Evolutionary conservation across 257 asterid genomes (phyloP), one percentile per base, ranked within the genome.

Genomic region (Phtheirospermum japonicum): DNA sequence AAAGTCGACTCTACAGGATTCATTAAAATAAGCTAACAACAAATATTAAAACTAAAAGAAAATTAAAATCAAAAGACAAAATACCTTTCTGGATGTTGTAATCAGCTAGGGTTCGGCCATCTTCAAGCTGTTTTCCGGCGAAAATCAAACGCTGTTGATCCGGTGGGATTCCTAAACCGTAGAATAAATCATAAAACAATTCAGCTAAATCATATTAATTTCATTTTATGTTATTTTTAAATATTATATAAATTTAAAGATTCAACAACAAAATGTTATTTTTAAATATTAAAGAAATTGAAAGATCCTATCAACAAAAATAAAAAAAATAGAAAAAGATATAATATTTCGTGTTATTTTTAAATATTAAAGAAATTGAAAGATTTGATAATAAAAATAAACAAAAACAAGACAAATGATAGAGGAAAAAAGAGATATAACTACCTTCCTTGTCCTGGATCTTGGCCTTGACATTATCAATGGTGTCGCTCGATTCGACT

Each of bases 401-500:
- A n/a, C n/a, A n/a, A n/a, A n/a, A n/a, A n/a, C n/a, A n/a, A n/a
- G n/a, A n/a, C n/a, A n/a, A n/a, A n/a, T n/a, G n/a, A n/a, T n/a
- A n/a, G n/a, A n/a, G n/a, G n/a, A n/a, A n/a, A n/a, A n/a, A n/a
- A n/a, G n/a, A n/a, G n/a, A n/a, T n/a, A n/a, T n/a, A n/a, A n/a
- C n/a, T n/a, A 84, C 91, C 91, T 77, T 84, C 92, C 78, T 84
- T 84, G 71, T 84, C 92, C 65, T 84, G 92, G 58, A 84, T 84
- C 83, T 84, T 84, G 50, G 86, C 79, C 77, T 84, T 84, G 57
- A 82, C 88, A 79, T 84, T 84, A 65, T 84, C 92, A 59, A 84
- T 82, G 30, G 92, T 84, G 58, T 84, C 88, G 67, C 92, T 84
- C 61, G 89, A 84, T 64, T 82, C 88, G 13, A 84, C 86, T 73